Evolutionary conservation across 1,284 basidiomycete genomes (phyloP).

Genomic region (Exsudoporus floridanus): DNA sequence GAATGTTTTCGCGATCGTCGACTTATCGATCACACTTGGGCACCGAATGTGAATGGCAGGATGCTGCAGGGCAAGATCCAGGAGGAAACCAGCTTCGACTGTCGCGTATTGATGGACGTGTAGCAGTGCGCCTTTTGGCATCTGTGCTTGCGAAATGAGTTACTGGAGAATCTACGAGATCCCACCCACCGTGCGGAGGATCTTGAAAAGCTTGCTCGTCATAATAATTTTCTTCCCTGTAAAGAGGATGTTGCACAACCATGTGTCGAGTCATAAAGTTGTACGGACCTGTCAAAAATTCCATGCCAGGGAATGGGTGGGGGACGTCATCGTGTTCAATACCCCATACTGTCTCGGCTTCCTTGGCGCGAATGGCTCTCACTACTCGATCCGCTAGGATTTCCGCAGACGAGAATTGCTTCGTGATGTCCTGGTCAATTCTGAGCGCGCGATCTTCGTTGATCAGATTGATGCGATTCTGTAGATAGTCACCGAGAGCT

Average conservation of each 20-base stretch:
- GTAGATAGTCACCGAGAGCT: constrained; percentile 40
- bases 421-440: constrained; percentile 32
- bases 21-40: constrained; percentile 27
- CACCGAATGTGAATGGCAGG: constrained; percentile 58
- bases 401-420: constrained; percentile 42
- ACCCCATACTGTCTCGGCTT: constrained; percentile 56
- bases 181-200: constrained; percentile 51
- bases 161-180: neutral
- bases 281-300: constrained; percentile 58
- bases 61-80: constrained; percentile 52
- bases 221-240: constrained; percentile 54
- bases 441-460: constrained; percentile 48
- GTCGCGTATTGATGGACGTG: constrained; percentile 70
- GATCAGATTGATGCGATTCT: constrained; percentile 47
- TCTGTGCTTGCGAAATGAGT: constrained; percentile 38
- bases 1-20: constrained; percentile 40
- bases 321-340: constrained; percentile 49
- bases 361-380: constrained; percentile 48
- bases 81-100: constrained; percentile 52
- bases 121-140: constrained; percentile 73
- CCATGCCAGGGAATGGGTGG: constrained; percentile 72
- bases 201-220: constrained; percentile 54
- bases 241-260: neutral
- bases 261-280: neutral
- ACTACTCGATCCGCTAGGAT: constrained; percentile 53